Evolutionary conservation across 768 basidiomycete species (phyloP).

Genomic region (Phaffia tasmanica): DNA sequence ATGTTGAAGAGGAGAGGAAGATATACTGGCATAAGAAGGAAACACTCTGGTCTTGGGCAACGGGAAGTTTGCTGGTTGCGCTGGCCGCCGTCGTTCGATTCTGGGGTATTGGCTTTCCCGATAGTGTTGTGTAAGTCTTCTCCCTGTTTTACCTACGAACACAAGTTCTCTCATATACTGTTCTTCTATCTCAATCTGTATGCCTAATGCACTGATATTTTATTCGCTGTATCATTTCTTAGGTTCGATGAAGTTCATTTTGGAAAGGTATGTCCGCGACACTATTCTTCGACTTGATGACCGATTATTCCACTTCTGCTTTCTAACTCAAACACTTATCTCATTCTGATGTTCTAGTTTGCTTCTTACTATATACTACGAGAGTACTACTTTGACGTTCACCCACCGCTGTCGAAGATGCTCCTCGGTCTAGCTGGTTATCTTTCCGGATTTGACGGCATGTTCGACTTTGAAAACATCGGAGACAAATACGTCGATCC

Average conservation of each 20-base stretch:
- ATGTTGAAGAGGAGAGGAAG: constrained; percentile 14
- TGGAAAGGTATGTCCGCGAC: constrained; percentile 49
- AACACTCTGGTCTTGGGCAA: constrained; percentile 17
- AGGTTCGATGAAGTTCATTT: constrained; percentile 99
- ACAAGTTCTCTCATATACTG: constrained; percentile 24
- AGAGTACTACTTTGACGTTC: constrained; percentile 98
- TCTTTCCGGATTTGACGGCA: constrained; percentile 91
- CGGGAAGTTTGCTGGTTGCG: constrained; percentile 18
- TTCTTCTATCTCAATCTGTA: constrained; percentile 46
- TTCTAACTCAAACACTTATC: not conserved
- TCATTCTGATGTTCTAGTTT: constrained; percentile 42
- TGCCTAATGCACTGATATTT: constrained; percentile 81
- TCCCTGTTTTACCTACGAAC: too few species aligned
- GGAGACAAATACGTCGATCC: constrained; percentile 82
- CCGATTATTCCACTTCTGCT: not conserved
- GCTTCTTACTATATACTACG: constrained; percentile 83
- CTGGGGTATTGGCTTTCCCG: constrained; percentile 32
- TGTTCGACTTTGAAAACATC: constrained; percentile 87
- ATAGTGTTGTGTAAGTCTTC: constrained; percentile 32
- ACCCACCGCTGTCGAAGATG: constrained; percentile 93
- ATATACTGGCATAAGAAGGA: constrained; percentile 19
- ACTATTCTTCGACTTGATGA: too few species aligned
- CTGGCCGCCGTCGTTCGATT: constrained; percentile 29
- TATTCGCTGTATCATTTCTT: constrained; percentile 2
- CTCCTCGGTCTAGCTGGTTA: constrained; percentile 87